A percentile compares a stretch with the other conserved stretches of the same genome.
These are phyloP conservation scores for Chrysoporthe deuterocubensis DNA, from an alignment of 2,329 filamentous ascomycete species.

Conservation along the genomic window DNA sequence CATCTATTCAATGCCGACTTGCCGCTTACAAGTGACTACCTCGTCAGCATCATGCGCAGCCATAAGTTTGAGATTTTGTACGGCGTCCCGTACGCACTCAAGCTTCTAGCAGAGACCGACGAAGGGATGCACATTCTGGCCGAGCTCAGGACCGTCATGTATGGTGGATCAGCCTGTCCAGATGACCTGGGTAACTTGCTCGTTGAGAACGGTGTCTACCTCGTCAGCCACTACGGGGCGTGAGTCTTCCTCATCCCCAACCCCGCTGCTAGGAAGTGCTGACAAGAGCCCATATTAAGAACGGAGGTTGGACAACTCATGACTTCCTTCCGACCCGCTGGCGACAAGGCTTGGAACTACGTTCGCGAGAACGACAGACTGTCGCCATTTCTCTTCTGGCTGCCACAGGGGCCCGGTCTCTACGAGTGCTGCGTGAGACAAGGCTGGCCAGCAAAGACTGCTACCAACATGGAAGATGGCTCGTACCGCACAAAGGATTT, in stretches of 20 bases:
- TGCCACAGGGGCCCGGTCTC: slow-evolving; percentile 39
- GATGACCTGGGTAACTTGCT: slow-evolving; percentile 61
- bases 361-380: slow-evolving; percentile 51
- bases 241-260: slow-evolving; percentile 38
- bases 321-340: slow-evolving; percentile 58
- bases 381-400: slow-evolving; percentile 40
- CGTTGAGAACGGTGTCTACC: slow-evolving; percentile 55
- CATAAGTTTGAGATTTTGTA: slow-evolving; percentile 59
- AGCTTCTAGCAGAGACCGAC: slow-evolving; percentile 62
- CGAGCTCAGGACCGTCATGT: slow-evolving; percentile 57
- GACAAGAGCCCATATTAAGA: slow-evolving; percentile 14
- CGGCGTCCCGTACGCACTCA: slow-evolving; percentile 66
- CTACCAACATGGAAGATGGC: slow-evolving; percentile 38
- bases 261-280: not conserved
- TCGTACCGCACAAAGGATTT: slow-evolving; percentile 44
- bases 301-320: slow-evolving; percentile 67
- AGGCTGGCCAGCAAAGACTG: slow-evolving; percentile 43
- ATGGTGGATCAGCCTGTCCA: slow-evolving; percentile 61
- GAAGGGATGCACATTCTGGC: slow-evolving; percentile 54
- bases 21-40: slow-evolving; percentile 55
- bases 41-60: slow-evolving; percentile 49
- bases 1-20: slow-evolving; percentile 59
- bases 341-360: slow-evolving; percentile 65
- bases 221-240: slow-evolving; percentile 62
- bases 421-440: slow-evolving; percentile 45